Conservation (phyloP, 306 rosid species). For the Pueraria montana region DNA sequence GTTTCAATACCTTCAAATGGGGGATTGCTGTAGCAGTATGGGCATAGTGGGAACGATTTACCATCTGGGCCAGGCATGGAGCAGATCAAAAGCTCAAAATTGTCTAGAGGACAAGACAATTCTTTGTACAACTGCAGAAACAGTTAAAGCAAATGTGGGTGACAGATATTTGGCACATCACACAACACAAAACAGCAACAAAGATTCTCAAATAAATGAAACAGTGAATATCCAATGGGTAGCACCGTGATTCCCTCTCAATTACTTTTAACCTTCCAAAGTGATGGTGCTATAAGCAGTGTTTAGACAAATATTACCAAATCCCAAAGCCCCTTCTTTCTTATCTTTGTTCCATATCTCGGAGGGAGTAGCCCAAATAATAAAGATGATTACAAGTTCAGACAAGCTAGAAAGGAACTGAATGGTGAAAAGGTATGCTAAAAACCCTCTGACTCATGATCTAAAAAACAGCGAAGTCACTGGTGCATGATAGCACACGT, state of each 20-base stretch:
- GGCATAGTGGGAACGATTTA: conserved; percentile 92
- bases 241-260: conserved; percentile 35
- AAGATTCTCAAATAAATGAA: conserved; percentile 32
- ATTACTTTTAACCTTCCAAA: conserved; percentile 34
- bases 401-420: conserved; percentile 1
- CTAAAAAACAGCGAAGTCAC: background rate
- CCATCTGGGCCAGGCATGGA: conserved; percentile 93
- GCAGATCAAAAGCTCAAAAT: conserved; percentile 88
- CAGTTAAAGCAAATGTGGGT: conserved; percentile 27
- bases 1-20: conserved; percentile 93
- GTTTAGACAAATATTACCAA: background rate
- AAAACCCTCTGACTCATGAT: conserved; percentile 1
- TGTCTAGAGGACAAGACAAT: conserved; percentile 90
- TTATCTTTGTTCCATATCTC: background rate
- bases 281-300: conserved; percentile 10
- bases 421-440: background rate
- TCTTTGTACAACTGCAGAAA: conserved; percentile 88
- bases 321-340: background rate
- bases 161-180: conserved; percentile 25
- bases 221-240: conserved; percentile 30
- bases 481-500: conserved; percentile 17
- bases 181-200: conserved; percentile 28
- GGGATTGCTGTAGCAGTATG: conserved; percentile 95
- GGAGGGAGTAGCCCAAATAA: background rate
- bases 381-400: conserved; percentile 11